A percentile compares a stretch with the other conserved stretches of the same genome.
phyloP scores from a whole-genome alignment of 306 rosid genomes.

The Adenanthera pavonina region DNA sequence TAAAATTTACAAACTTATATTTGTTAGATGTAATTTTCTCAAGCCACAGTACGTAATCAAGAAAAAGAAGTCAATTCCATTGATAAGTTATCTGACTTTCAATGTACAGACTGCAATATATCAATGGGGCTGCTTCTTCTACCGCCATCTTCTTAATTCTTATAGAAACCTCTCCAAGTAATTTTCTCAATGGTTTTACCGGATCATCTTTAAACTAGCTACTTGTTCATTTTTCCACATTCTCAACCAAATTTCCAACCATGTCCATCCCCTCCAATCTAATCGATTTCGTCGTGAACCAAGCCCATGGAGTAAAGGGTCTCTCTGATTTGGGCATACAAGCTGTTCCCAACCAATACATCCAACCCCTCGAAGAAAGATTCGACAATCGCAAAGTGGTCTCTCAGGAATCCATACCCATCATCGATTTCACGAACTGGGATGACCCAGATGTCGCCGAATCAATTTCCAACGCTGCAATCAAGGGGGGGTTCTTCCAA shows the following conservation, averaged over 20 bases:
- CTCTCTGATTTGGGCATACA: constrained; percentile 43
- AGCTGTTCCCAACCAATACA: constrained; percentile 41
- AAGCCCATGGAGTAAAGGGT: constrained; percentile 53
- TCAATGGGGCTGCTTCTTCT: no score
- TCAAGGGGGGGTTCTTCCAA: constrained; percentile 58
- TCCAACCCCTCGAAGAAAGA: constrained; percentile 46
- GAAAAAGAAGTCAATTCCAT: no score
- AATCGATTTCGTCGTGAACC: constrained; percentile 46
- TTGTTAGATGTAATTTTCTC: no score
- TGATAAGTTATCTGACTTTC: no score
- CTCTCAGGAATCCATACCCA: constrained; percentile 41
- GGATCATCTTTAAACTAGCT: background rate
- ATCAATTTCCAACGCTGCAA: constrained; percentile 46
- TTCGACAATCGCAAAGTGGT: constrained; percentile 36
- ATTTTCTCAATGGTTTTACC: background rate
- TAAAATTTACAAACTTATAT: no score
- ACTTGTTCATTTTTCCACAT: background rate
- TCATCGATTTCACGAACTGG: constrained; percentile 53
- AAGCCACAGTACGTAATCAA: no score
- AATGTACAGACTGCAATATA: no score
- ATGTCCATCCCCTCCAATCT: constrained; percentile 41
- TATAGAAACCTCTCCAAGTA: no score
- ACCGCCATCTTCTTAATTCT: no score
- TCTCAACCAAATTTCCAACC: background rate
- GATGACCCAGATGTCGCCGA: constrained; percentile 47